Percentiles rank a stretch among this genome's conserved stretches.
Evolutionary conservation across 2,329 filamentous ascomycete species (phyloP).

Genomic region (Trichoderma gracile): DNA sequence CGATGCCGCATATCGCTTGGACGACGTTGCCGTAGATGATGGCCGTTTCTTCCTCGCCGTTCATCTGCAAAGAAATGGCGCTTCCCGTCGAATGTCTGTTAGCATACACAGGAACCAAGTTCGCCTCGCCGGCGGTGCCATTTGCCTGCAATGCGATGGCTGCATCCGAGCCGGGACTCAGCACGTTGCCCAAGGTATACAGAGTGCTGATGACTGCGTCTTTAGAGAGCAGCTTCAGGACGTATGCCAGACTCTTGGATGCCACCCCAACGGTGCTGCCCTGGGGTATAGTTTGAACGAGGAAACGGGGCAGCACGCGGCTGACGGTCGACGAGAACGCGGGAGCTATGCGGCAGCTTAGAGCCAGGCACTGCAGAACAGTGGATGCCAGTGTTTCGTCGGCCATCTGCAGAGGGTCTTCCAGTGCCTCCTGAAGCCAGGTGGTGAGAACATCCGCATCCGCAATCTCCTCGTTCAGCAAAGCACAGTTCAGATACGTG

Average conservation of each 20-base stretch:
- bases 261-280: conserved; percentile 71
- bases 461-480: conserved; percentile 78
- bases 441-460: conserved; percentile 75
- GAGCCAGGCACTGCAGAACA: conserved; percentile 77
- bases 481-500: conserved; percentile 80
- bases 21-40: conserved; percentile 84
- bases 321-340: conserved; percentile 73
- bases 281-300: conserved; percentile 78
- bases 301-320: conserved; percentile 78
- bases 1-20: conserved; percentile 91
- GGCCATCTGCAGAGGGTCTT: conserved; percentile 78
- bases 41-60: conserved; percentile 75
- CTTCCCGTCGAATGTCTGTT: conserved; percentile 67
- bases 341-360: conserved; percentile 75
- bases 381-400: conserved; percentile 75
- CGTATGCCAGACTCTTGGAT: conserved; percentile 79
- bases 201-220: conserved; percentile 93
- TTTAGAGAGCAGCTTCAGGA: conserved; percentile 80
- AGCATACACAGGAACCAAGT: conserved; percentile 49
- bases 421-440: conserved; percentile 83
- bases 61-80: conserved; percentile 73
- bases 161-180: conserved; percentile 69
- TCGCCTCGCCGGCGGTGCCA: conserved; percentile 45
- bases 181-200: conserved; percentile 93
- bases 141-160: conserved; percentile 51